phyloP scores from a whole-genome alignment of 2,329 filamentous ascomycete species.

The Aspergillus sp. region DNA sequence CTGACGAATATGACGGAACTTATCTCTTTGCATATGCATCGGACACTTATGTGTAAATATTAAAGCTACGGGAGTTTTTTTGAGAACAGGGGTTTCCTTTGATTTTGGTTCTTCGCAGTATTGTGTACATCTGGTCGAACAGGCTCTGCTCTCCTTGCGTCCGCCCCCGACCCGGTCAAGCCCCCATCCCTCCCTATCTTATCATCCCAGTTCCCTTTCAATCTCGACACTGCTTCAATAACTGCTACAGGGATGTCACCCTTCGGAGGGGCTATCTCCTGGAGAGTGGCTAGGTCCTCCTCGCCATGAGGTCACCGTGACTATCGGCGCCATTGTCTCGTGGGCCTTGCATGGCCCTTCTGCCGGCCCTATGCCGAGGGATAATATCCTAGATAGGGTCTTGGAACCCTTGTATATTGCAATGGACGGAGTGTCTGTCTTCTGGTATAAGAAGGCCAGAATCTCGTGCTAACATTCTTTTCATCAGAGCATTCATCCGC shows the following conservation, averaged over 20 bases:
- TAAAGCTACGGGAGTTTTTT: conserved; percentile 5
- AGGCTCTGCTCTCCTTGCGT: conserved; percentile 15
- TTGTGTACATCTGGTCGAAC: background rate
- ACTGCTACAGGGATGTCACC: background rate
- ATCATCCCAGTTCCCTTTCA: conserved; percentile 3
- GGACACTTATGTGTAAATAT: conserved; percentile 12
- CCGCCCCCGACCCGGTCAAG: background rate
- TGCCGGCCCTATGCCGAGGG: conserved; percentile 1
- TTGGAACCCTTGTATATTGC: background rate
- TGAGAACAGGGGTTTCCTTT: background rate
- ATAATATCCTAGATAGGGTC: conserved; percentile 9
- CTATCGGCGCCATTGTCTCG: conserved; percentile 5
- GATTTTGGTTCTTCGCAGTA: background rate
- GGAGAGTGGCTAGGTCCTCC: background rate
- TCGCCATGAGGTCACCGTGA: background rate
- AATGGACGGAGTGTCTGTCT: background rate
- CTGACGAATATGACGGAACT: conserved; percentile 17
- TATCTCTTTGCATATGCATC: conserved; percentile 4
- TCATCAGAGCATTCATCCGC: conserved; percentile 12
- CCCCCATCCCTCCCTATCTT: conserved; percentile 9
- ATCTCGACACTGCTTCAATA: too few relatives aligned
- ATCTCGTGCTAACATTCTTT: background rate
- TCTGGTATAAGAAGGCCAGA: conserved; percentile 11
- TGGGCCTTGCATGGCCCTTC: conserved; percentile 11
- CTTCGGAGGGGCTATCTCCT: background rate